These are phyloP conservation scores for Oryza rufipogon DNA, from an alignment of 176 grass and related monocot species.

Conservation along the genomic window DNA sequence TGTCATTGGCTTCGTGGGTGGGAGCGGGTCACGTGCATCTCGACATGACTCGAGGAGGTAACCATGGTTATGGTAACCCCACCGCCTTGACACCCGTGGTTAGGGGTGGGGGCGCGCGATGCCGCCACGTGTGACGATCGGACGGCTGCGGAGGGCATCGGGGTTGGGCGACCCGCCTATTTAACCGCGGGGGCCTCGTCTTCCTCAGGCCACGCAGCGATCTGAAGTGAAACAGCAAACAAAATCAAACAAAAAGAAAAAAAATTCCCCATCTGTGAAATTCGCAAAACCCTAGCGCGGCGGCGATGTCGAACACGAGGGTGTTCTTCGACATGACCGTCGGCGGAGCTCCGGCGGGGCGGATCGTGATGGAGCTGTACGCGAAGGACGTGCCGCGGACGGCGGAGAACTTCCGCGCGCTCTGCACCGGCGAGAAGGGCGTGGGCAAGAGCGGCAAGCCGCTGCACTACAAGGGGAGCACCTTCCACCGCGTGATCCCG, in stretches of 20 bases:
- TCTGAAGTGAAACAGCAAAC: neutral
- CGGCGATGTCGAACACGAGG: slow-evolving; percentile 44
- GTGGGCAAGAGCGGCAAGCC: slow-evolving; percentile 45
- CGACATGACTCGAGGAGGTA: neutral
- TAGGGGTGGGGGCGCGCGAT: neutral
- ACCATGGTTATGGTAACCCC: slow-evolving; percentile 26
- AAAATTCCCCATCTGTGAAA: neutral
- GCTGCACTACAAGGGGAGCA: slow-evolving; percentile 66
- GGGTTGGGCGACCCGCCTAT: slow-evolving; percentile 12
- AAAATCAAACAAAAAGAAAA: neutral
- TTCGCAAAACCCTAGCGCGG: slow-evolving; percentile 7
- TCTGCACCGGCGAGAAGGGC: slow-evolving; percentile 82
- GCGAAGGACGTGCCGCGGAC: slow-evolving; percentile 42
- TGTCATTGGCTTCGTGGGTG: neutral
- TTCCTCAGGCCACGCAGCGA: neutral
- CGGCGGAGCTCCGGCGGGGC: slow-evolving; percentile 33
- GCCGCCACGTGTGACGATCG: slow-evolving; percentile 31
- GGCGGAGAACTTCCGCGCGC: slow-evolving; percentile 79
- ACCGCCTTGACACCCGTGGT: neutral
- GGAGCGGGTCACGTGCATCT: neutral
- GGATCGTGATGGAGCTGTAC: slow-evolving; percentile 80
- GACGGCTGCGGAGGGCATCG: neutral
- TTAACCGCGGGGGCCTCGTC: slow-evolving; percentile 24
- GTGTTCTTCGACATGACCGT: slow-evolving; percentile 80
- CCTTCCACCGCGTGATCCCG: slow-evolving; percentile 82